phyloP scores from a whole-genome alignment of 2,329 filamentous ascomycete species.

The Pseudogymnoascus sp. region DNA sequence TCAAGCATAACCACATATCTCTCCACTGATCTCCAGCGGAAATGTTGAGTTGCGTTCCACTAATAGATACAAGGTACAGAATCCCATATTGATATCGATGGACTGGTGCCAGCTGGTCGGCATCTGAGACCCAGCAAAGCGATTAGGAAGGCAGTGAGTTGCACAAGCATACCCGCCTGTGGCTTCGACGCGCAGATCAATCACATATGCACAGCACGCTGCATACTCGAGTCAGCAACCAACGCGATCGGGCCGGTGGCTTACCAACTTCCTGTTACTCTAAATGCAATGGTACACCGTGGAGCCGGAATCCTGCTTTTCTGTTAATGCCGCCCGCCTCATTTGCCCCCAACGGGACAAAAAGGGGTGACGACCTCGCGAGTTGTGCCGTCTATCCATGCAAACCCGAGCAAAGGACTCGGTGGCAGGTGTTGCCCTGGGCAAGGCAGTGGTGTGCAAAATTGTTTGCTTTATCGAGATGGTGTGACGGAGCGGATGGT shows the following conservation, averaged over 20 bases:
- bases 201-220: slow-evolving; percentile 5
- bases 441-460: neutral
- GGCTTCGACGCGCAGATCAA: neutral
- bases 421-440: neutral
- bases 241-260: neutral
- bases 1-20: slow-evolving; percentile 4
- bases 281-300: neutral
- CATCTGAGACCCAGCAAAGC: neutral
- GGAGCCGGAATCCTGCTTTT: neutral
- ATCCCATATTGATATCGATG: neutral
- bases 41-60: neutral
- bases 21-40: neutral
- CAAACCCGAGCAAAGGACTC: neutral
- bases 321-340: neutral
- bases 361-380: neutral
- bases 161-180: neutral
- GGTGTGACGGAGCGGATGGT: neutral
- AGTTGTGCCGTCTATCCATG: neutral
- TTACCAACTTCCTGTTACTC: slow-evolving; percentile 1
- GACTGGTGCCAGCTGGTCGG: slow-evolving; percentile 1
- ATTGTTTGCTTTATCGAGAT: neutral
- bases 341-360: neutral
- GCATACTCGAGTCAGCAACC: slow-evolving; percentile 2
- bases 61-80: neutral
- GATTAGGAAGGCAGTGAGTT: neutral